Base-by-base conservation (phyloP, 2,329 filamentous ascomycete species). In the Aaosphaeria pasadenensis region DNA sequence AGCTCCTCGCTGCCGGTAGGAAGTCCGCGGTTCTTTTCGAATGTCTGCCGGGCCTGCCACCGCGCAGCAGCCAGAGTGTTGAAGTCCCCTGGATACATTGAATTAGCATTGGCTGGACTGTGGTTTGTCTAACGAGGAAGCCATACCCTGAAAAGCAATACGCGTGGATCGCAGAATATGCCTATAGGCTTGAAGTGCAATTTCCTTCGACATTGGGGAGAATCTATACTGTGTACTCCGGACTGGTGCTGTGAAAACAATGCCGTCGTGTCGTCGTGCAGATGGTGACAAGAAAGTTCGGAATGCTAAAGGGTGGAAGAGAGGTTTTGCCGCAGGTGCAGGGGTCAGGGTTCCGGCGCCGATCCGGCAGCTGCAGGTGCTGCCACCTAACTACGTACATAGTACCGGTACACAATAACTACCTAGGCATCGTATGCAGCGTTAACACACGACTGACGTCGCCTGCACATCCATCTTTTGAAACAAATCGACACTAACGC, bases 181-280 rank as follows among this genome's bases (percentile, higher is more conserved):
- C 63, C 91, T 80, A 74, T 96, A 97, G 35, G 89, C 90, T 64
- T 81, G 77, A 47, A 90, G 74, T 11, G 89, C 88, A 77, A 91
- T 70, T 35, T 60, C 57, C 49, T 47, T 62, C 46, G 59, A 58
- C 53, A 59, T 63, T 52, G 53, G 30, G 42, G 41, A 39, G 33
- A n/a, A 36, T 36, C 7, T 9, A 36, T 36, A 36, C 33, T 9
- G 33, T 36, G 33, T 9, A n/a, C 33, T 9, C 9, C n/a, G 33
- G 33, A 36, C 7, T 36, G 33, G n/a, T 9, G 33, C n/a, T n/a
- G 33, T 36, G 33, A 36, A 36, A 36, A n/a, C 7, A 9, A n/a
- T 36, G 7, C n/a, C 33, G 7, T 36, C 33, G 33, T 24, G 17
- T 24, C 17, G 17, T 24, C 17, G 17, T 24, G 17, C 17, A 24